Evolutionary conservation across 805 yeast species (phyloP).

Genomic region (Teunomyces lycoperdinae): DNA sequence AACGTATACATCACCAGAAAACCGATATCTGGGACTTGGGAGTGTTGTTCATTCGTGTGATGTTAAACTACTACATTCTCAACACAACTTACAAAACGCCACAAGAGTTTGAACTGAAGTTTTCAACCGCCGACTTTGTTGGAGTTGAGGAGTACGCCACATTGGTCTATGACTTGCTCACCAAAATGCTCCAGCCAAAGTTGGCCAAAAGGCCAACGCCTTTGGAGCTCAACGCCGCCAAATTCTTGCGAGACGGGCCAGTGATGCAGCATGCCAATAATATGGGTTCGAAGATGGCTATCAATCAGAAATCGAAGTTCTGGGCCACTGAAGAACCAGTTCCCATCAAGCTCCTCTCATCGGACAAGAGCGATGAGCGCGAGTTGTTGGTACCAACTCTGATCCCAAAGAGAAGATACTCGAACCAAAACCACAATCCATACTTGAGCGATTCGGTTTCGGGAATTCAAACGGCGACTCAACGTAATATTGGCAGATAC

Average conservation of each 20-base stretch:
- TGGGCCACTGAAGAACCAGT: conserved; percentile 2
- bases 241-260: conserved; percentile 76
- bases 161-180: conserved; percentile 63
- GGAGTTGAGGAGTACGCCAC: conserved; percentile 68
- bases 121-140: conserved; percentile 33
- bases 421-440: conserved; percentile 17
- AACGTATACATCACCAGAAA: conserved; percentile 59
- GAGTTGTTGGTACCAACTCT: background rate
- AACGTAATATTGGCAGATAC: conserved; percentile 59
- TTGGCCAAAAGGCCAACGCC: conserved; percentile 77
- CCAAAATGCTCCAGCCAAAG: conserved; percentile 60
- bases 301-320: conserved; percentile 1
- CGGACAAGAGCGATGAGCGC: background rate
- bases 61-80: conserved; percentile 52
- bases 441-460: conserved; percentile 6
- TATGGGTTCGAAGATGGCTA: background rate
- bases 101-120: conserved; percentile 32
- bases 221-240: conserved; percentile 77
- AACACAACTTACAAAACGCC: conserved; percentile 56
- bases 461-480: background rate
- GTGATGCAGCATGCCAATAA: conserved; percentile 19
- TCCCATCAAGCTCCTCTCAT: background rate
- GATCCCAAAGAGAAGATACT: conserved; percentile 16
- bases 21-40: conserved; percentile 96
- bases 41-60: conserved; percentile 52